Percentiles rank a stretch among this genome's conserved stretches.
Conservation (phyloP, 2,329 filamentous ascomycete genomes). For the Stenocarpella maydis region DNA sequence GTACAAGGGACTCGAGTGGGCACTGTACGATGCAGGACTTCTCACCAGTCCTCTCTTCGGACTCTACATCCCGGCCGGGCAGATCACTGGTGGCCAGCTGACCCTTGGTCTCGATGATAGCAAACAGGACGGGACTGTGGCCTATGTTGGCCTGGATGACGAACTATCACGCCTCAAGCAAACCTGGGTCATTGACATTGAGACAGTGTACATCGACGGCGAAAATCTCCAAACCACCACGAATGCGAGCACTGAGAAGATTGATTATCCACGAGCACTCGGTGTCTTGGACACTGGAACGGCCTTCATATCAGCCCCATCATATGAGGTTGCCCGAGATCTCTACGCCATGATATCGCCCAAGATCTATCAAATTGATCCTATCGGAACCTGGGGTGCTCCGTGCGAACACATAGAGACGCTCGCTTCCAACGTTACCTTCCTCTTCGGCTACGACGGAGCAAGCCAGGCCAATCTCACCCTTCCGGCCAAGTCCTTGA, state of each 20-base stretch:
- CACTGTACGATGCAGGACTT: conserved; percentile 39
- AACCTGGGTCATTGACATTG: conserved; percentile 40
- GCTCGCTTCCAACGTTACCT: conserved; percentile 41
- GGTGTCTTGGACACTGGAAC: conserved; percentile 44
- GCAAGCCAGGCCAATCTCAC: conserved; percentile 39
- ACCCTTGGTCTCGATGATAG: conserved; percentile 42
- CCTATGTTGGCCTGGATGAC: conserved; percentile 38
- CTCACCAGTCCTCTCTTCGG: conserved; percentile 41
- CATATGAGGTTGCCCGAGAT: conserved; percentile 40
- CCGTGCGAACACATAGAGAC: conserved; percentile 41
- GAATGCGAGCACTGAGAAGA: conserved; percentile 13
- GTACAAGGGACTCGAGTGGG: conserved; percentile 39
- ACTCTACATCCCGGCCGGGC: conserved; percentile 40
- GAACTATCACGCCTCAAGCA: conserved; percentile 26
- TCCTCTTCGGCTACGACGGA: conserved; percentile 40
- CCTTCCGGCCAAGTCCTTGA: conserved; percentile 41
- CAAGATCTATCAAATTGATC: conserved; percentile 43
- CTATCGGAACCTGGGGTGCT: conserved; percentile 44
- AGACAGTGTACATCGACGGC: conserved; percentile 40
- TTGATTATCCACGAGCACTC: conserved; percentile 29
- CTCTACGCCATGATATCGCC: conserved; percentile 43
- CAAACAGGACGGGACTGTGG: conserved; percentile 40
- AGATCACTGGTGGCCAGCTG: conserved; percentile 39
- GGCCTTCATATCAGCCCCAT: conserved; percentile 42
- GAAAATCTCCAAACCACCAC: conserved; percentile 32